phyloP scores from a whole-genome alignment of 345 rosid genomes.

The Melaleuca alternifolia region DNA sequence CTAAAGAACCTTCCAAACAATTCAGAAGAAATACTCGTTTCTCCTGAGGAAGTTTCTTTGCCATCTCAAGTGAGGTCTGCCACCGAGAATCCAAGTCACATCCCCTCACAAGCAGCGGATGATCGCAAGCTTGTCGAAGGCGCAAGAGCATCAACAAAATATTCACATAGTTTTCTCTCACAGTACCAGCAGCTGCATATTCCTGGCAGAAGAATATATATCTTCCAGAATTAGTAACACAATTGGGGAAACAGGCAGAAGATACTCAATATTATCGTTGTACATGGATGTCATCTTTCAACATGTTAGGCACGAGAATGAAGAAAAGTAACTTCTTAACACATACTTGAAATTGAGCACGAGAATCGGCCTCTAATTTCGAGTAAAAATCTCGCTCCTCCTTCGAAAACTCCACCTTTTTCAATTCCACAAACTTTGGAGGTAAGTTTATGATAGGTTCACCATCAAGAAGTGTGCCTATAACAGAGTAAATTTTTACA shows the following conservation, averaged over 20 bases:
- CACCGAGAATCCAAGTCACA: slow-evolving; percentile 41
- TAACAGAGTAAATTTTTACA: slow-evolving; percentile 6
- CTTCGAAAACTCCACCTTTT: slow-evolving; percentile 71
- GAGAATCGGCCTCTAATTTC: slow-evolving; percentile 71
- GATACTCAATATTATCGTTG: not conserved
- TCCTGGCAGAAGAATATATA: slow-evolving; percentile 33
- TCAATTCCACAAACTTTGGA: slow-evolving; percentile 61
- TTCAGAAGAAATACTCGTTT: slow-evolving; percentile 28
- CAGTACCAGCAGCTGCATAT: slow-evolving; percentile 98
- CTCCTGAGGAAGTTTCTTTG: slow-evolving; percentile 47
- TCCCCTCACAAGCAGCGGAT: slow-evolving; percentile 90
- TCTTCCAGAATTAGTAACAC: not conserved
- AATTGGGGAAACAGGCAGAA: not conserved
- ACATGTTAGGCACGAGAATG: not conserved
- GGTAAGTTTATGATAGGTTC: slow-evolving; percentile 76
- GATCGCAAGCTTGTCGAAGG: slow-evolving; percentile 98
- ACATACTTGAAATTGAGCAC: slow-evolving; percentile 75
- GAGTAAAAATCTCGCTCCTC: slow-evolving; percentile 86
- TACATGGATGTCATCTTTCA: not conserved
- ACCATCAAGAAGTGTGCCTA: slow-evolving; percentile 84
- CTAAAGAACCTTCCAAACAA: slow-evolving; percentile 63
- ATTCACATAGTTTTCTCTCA: slow-evolving; percentile 90
- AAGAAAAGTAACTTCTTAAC: not conserved
- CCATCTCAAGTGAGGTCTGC: slow-evolving; percentile 49
- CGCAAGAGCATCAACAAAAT: slow-evolving; percentile 96